Conservation (phyloP, 805 yeast genomes). For the Candida krabiensis region DNA sequence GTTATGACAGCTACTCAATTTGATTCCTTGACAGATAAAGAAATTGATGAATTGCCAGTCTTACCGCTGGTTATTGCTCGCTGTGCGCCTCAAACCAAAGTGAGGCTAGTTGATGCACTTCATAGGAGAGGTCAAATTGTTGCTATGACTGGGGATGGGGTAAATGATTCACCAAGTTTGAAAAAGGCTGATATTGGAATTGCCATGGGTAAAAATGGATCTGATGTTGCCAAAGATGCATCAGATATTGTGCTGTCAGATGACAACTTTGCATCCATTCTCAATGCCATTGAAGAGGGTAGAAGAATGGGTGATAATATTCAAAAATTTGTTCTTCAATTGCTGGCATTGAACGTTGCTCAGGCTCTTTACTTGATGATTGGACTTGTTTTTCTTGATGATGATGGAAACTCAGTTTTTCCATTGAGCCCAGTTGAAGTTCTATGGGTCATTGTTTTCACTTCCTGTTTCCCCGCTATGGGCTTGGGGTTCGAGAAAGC, state of each 20-base stretch:
- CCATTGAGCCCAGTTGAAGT: constrained; percentile 81
- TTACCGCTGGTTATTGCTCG: constrained; percentile 78
- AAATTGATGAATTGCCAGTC: constrained; percentile 63
- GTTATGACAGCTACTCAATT: constrained; percentile 76
- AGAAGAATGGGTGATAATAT: constrained; percentile 77
- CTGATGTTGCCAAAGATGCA: constrained; percentile 85
- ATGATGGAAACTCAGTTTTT: constrained; percentile 68
- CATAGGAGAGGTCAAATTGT: constrained; percentile 62
- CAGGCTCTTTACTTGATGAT: constrained; percentile 67
- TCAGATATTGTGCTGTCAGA: constrained; percentile 75
- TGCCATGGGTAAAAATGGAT: constrained; percentile 81
- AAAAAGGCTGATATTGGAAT: constrained; percentile 80
- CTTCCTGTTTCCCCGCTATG: constrained; percentile 84
- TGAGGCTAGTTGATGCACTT: constrained; percentile 74
- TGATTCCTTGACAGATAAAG: constrained; percentile 58
- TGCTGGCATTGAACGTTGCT: constrained; percentile 71
- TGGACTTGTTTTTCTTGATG: constrained; percentile 71
- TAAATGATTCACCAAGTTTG: constrained; percentile 76
- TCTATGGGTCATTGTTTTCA: constrained; percentile 74
- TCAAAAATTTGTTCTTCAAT: constrained; percentile 73
- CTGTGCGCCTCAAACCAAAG: constrained; percentile 82
- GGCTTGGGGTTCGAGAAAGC: constrained; percentile 74
- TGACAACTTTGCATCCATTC: constrained; percentile 76
- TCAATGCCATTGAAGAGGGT: constrained; percentile 79
- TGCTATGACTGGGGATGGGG: constrained; percentile 88